Conservation (phyloP, 1,284 basidiomycete species). For the Fistulina hepatica region DNA sequence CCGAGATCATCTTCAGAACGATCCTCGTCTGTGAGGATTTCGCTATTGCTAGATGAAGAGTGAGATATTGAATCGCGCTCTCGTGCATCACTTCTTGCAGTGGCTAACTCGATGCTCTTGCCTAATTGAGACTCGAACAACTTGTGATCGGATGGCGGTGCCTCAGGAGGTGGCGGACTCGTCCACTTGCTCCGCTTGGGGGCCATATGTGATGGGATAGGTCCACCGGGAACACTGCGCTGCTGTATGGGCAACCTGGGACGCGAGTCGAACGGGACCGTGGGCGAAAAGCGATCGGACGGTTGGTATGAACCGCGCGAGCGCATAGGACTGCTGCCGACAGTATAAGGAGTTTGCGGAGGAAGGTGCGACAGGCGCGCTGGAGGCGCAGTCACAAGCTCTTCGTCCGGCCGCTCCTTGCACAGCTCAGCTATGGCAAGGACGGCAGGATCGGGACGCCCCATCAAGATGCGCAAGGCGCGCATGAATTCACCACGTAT, state of each 20-base stretch:
- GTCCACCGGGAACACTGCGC: conserved; percentile 29
- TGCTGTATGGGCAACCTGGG: conserved; percentile 23
- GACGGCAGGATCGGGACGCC: conserved; percentile 73
- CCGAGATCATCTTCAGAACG: conserved; percentile 47
- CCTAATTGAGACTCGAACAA: conserved; percentile 58
- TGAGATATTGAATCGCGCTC: conserved; percentile 33
- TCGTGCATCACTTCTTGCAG: conserved; percentile 46
- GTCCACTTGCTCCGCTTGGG: conserved; percentile 70
- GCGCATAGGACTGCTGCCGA: conserved; percentile 49
- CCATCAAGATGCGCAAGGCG: conserved; percentile 73
- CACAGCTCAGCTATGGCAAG: conserved; percentile 76
- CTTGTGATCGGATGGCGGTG: conserved; percentile 50
- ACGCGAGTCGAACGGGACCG: conserved; percentile 33
- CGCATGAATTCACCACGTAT: conserved; percentile 99
- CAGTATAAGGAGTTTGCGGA: conserved; percentile 57
- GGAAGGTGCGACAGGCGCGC: conserved; percentile 46
- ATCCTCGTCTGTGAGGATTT: conserved; percentile 54
- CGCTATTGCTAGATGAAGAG: conserved; percentile 49
- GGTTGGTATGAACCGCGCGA: conserved; percentile 32
- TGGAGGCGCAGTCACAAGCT: conserved; percentile 43
- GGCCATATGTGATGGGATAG: conserved; percentile 63
- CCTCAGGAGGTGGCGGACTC: conserved; percentile 70
- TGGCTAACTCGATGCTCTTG: conserved; percentile 53
- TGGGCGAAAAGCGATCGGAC: conserved; percentile 40
- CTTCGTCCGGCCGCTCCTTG: conserved; percentile 61